phyloP scores from a whole-genome alignment of 1,284 basidiomycete genomes.

The Malassezia japonica region DNA sequence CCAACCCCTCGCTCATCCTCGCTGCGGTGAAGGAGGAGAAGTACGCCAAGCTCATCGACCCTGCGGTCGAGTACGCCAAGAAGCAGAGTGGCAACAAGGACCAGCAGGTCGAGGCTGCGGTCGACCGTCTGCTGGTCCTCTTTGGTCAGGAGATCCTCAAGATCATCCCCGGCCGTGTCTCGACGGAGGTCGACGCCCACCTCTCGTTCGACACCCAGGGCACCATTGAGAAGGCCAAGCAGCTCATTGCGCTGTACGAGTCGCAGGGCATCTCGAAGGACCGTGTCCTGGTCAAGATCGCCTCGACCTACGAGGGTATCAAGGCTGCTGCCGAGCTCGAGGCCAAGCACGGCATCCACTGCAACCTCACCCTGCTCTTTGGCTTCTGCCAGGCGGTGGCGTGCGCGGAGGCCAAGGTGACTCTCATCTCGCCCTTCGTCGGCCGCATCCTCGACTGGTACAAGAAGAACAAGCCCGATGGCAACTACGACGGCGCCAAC shows the following conservation, averaged over 20 bases:
- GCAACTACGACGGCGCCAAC: constrained; percentile 50
- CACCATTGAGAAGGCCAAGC: constrained; percentile 71
- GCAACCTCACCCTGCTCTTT: constrained; percentile 97
- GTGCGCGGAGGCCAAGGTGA: constrained; percentile 93
- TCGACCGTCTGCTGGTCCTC: constrained; percentile 86
- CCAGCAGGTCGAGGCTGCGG: constrained; percentile 56
- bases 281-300: constrained; percentile 90
- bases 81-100: constrained; percentile 54
- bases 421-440: constrained; percentile 98
- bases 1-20: constrained; percentile 58
- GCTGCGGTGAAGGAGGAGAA: constrained; percentile 82
- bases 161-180: constrained; percentile 96
- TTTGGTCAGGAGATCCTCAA: constrained; percentile 91
- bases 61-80: constrained; percentile 73
- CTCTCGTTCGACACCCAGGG: constrained; percentile 90
- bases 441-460: constrained; percentile 58
- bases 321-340: constrained; percentile 95
- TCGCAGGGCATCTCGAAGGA: constrained; percentile 82
- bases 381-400: constrained; percentile 97
- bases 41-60: constrained; percentile 75
- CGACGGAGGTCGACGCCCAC: constrained; percentile 94
- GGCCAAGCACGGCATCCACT: constrained; percentile 75
- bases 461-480: constrained; percentile 41
- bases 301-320: constrained; percentile 98
- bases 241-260: constrained; percentile 89